phyloP scores from a whole-genome alignment of 177 flowering plant genomes.

The Vitis hybrid region DNA sequence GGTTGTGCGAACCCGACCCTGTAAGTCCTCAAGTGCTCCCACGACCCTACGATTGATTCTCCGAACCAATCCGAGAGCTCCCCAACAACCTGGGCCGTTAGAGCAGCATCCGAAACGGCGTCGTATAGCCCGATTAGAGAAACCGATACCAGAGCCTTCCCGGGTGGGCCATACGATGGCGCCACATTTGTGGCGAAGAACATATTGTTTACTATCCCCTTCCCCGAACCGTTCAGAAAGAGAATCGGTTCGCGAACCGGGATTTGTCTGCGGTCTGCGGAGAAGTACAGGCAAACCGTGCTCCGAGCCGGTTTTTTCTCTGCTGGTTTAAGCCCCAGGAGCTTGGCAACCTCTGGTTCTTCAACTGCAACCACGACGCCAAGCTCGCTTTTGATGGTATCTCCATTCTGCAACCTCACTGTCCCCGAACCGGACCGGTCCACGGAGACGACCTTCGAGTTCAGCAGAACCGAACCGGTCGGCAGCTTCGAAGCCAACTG shows the following conservation, averaged over 20 bases:
- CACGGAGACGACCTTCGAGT: constrained; percentile 56
- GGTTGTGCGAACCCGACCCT: constrained; percentile 85
- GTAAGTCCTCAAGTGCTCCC: constrained; percentile 81
- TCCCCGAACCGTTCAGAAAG: constrained; percentile 75
- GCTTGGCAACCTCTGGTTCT: constrained; percentile 56
- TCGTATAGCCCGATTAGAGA: constrained; percentile 67
- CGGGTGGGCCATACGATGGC: constrained; percentile 70
- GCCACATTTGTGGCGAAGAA: constrained; percentile 91
- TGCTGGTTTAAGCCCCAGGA: constrained; percentile 31
- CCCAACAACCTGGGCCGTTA: constrained; percentile 45
- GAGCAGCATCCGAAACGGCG: constrained; percentile 53
- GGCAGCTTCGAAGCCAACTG: constrained; percentile 73
- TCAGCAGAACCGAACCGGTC: constrained; percentile 44
- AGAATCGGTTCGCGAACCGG: constrained; percentile 72
- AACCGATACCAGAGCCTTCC: constrained; percentile 77
- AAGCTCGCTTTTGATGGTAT: constrained; percentile 34
- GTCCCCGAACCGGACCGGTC: constrained; percentile 10
- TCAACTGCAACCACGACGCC: constrained; percentile 85
- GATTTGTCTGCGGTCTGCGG: constrained; percentile 38
- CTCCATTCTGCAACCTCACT: constrained; percentile 56
- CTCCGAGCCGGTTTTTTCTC: constrained; percentile 52
- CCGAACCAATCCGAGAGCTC: constrained; percentile 88
- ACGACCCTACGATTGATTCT: constrained; percentile 39
- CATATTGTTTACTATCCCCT: constrained; percentile 89
- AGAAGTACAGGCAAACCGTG: constrained; percentile 81